phyloP scores from a whole-genome alignment of 306 rosid genomes.

The Pueraria montana region DNA sequence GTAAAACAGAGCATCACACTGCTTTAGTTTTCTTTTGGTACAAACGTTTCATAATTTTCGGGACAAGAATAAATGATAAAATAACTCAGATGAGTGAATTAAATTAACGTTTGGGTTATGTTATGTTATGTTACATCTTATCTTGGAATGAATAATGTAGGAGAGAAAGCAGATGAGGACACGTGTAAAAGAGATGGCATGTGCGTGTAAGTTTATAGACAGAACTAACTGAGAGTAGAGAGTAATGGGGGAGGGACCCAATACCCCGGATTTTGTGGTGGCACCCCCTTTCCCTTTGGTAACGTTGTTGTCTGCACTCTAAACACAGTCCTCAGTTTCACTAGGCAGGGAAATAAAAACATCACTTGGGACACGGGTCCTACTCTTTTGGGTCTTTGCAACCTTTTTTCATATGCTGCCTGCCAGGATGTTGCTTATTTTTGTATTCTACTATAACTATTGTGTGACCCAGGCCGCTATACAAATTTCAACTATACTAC shows the following conservation, averaged over 20 bases:
- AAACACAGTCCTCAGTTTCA: background rate
- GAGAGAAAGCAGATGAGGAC: background rate
- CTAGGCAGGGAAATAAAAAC: background rate
- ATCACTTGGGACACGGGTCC: conserved; percentile 9
- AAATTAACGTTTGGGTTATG: background rate
- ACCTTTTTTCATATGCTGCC: background rate
- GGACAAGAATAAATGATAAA: background rate
- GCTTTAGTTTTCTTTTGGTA: background rate
- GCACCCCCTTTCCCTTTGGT: background rate
- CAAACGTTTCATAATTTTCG: background rate
- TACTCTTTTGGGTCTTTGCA: background rate
- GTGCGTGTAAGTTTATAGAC: background rate
- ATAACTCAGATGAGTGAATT: background rate
- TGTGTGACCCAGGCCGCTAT: background rate
- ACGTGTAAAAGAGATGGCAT: background rate
- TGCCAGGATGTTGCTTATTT: background rate
- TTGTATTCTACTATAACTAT: background rate
- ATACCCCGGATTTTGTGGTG: conserved; percentile 23
- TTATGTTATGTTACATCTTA: background rate
- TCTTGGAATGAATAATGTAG: background rate
- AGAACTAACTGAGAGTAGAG: too few species aligned
- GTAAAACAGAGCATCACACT: background rate
- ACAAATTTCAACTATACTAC: background rate
- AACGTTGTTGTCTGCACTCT: conserved; percentile 14
- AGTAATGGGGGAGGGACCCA: conserved; percentile 18